These are phyloP conservation scores for Sorghum bicolor DNA, from an alignment of 176 grass and related monocot species.

Conservation along the genomic window DNA sequence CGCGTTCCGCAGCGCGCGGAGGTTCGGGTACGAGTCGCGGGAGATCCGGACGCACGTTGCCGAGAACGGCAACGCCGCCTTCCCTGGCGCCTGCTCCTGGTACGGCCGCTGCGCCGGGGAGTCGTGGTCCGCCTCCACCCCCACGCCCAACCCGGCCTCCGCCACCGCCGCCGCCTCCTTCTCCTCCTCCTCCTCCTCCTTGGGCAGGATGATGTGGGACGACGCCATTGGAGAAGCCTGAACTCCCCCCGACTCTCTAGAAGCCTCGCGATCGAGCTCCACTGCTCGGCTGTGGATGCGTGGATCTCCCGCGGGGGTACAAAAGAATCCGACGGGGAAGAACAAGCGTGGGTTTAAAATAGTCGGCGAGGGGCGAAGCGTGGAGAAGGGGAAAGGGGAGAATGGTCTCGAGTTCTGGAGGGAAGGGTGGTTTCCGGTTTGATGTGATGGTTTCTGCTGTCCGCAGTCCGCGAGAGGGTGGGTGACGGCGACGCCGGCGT, in stretches of 20 bases:
- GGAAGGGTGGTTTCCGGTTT: constrained; percentile 4
- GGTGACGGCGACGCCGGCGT: not conserved
- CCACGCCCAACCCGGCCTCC: constrained; percentile 15
- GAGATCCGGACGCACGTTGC: constrained; percentile 81
- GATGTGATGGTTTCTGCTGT: constrained; percentile 13
- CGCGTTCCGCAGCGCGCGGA: constrained; percentile 56
- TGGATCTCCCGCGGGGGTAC: not conserved
- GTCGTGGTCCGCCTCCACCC: constrained; percentile 43
- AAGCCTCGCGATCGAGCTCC: constrained; percentile 12
- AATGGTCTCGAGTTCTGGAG: not conserved
- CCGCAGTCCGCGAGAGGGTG: not conserved
- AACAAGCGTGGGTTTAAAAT: constrained; percentile 18
- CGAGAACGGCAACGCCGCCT: constrained; percentile 58
- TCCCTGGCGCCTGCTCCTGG: not conserved
- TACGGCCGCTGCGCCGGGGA: constrained; percentile 27
- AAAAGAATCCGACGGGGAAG: not conserved
- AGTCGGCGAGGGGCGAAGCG: constrained; percentile 27
- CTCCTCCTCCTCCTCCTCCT: constrained; percentile 40
- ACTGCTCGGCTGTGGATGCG: not conserved
- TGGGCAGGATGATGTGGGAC: constrained; percentile 51
- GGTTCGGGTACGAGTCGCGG: constrained; percentile 85
- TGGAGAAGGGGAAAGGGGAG: constrained; percentile 43
- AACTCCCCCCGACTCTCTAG: not conserved
- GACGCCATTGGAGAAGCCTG: constrained; percentile 34
- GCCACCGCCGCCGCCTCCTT: not conserved